Evolutionary conservation across 2,329 filamentous ascomycete genomes (phyloP), one percentile per base, ranked within the genome.

Genomic region (Amauroascus verrucosus): DNA sequence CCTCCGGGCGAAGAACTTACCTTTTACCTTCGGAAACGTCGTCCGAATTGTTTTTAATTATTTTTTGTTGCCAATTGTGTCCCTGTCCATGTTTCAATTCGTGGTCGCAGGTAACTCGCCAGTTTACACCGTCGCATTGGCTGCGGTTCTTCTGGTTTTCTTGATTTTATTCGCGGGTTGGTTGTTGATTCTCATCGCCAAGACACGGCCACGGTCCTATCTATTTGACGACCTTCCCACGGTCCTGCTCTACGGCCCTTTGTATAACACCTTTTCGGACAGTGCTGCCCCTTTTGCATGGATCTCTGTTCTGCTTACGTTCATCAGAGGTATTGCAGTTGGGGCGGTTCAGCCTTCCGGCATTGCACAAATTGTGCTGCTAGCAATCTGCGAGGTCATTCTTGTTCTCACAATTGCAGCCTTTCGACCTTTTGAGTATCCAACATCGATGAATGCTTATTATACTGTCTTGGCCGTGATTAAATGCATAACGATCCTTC

Each of bases 241-340:
- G 0, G 83, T 97, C 7, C 76, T 98, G 1, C 78, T 88, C 0
- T 97, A 95, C 62, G 93, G 93, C 0, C 88, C 93, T 4, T 75
- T 98, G 6, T 98, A 98, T 70, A 98, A 98, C 70, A 98, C 93
- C 0, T 97, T 95, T 67, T 93, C 87, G 22, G 93, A 98, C 67
- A 86, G 91, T 66, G 88, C 89, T 0, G 88, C 91, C 6, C 83
- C 88, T 0, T 98, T 95, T 68, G 89, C 91, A 6, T 77, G 95
- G 40, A 83, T 96, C 18, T 90, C 91, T 0, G 82, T 95, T 14
- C 74, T 94, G 32, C 75, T 97, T 55, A 95, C 86, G 3, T 83
- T 95, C 64, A 74, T 95, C 55, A 84, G 91, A 32, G 91, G 89
- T 54, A 83, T 97, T 59, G 88, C 89, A 18, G 87, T 98, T 61